Percentiles rank a stretch among this genome's conserved stretches.
Conservation (phyloP, 495 filamentous ascomycete species). For the Cercophora scortea region DNA sequence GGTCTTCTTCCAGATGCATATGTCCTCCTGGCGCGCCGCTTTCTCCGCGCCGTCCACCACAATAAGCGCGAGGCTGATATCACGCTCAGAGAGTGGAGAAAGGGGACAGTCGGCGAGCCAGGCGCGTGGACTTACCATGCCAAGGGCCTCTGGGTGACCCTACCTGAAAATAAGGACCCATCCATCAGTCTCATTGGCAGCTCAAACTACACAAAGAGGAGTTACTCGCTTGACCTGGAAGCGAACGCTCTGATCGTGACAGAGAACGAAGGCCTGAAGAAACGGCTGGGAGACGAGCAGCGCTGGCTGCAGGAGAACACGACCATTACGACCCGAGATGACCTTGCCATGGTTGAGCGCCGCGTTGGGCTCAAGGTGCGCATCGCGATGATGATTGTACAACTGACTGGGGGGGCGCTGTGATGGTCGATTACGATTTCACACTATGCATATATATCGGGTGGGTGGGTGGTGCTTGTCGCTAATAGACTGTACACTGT, state of each 20-base stretch:
- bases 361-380: slow-evolving; percentile 79
- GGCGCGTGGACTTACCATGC: slow-evolving; percentile 97
- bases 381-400: slow-evolving; percentile 84
- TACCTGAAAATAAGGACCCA: slow-evolving; percentile 52
- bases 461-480: not conserved
- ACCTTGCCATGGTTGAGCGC: slow-evolving; percentile 71
- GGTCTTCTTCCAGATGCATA: slow-evolving; percentile 89
- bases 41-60: slow-evolving; percentile 61
- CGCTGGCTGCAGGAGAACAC: slow-evolving; percentile 68
- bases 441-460: no score
- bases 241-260: slow-evolving; percentile 80
- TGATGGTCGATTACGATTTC: slow-evolving; percentile 19
- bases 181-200: slow-evolving; percentile 79
- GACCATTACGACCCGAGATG: slow-evolving; percentile 56
- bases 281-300: slow-evolving; percentile 67
- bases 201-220: slow-evolving; percentile 93
- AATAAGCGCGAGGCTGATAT: slow-evolving; percentile 53
- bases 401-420: slow-evolving; percentile 61
- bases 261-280: slow-evolving; percentile 62
- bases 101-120: slow-evolving; percentile 68
- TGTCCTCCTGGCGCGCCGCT: slow-evolving; percentile 74
- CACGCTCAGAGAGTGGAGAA: slow-evolving; percentile 80
- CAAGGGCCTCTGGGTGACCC: slow-evolving; percentile 88
- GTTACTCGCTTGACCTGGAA: slow-evolving; percentile 87
- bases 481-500: not conserved